phyloP scores from a whole-genome alignment of 164 flowering plant species.

The Malania oleifera region DNA sequence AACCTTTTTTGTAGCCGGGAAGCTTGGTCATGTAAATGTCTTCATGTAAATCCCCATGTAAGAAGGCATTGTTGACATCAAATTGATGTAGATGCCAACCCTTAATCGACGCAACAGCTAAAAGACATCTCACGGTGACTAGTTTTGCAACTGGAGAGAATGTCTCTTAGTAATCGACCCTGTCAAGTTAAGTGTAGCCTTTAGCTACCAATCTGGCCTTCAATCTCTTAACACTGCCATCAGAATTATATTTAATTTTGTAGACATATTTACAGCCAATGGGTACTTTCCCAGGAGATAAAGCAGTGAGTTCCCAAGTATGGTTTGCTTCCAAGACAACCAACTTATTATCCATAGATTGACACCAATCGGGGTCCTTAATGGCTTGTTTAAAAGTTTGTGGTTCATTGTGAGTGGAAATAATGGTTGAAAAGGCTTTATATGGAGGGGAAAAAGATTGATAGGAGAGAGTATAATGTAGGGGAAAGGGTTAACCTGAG shows the following conservation, averaged over 20 bases:
- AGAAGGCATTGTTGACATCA: no score
- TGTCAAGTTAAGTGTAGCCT: no score
- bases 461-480: not conserved
- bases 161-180: no score
- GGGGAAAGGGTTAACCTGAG: not conserved
- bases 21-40: no score
- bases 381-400: not conserved
- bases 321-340: not conserved
- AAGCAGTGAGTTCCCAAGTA: not conserved
- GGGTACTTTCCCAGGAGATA: not conserved
- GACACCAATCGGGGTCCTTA: not conserved
- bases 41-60: no score
- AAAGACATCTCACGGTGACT: no score
- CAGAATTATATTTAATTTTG: not conserved
- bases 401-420: not conserved
- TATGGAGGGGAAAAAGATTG: no score
- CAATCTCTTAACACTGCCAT: not conserved
- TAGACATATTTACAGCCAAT: not conserved
- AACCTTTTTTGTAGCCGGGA: no score
- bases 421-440: not conserved
- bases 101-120: no score
- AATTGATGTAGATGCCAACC: no score
- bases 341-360: not conserved
- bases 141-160: no score
- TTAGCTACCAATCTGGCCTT: no score